Base-by-base conservation (phyloP, 139 green algal species). In the Picochlorum sp. region DNA sequence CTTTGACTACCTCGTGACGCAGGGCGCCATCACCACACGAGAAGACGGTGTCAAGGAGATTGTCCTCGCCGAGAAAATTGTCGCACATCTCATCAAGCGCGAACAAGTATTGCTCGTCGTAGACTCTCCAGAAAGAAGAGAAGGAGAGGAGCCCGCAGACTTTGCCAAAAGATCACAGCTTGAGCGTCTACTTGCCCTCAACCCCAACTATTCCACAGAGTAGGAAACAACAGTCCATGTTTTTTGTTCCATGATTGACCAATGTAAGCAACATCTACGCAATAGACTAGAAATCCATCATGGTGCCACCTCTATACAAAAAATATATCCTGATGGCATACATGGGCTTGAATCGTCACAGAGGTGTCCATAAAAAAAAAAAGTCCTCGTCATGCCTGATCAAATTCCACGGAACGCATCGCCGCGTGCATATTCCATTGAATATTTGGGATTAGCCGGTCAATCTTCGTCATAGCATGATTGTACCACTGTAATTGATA, bases 101-200 rank as follows among this genome's bases (percentile, higher is more conserved):
- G 75, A 88, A 47, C 65, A 78, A 59, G 79, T 80, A 34, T 66
- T 86, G 20, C 57, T 94, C 54, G 79, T 85, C 18, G 84, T 91
- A 28, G 60, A 87, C 15, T 61, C 68, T 20, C 88, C 87, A 1
- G 64, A 69, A 49, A 72, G 70, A 30, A 37, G 71, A 37, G 38
- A 70, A 9, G 82, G 63, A 26, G 89, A 96, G 72, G 44, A 49
- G 1, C 63, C 79, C 2, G 49, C 73, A 8, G 73, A 70, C 6
- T 95, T 81, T 67, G 49, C 63, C 8, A 59, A 58, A 10, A 73
- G 88, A 49, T 44, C 80, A 57, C 61, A 75, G 62, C 57, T 65
- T 20, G 86, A 94, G 65, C 79, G 89, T 3, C 66, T 93, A 14
- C 71, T 96, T 57, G 78, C 78, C 15, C 68, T 95, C 32, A 84